phyloP scores from a whole-genome alignment of 768 basidiomycete species.

The Leccinum obscurum region DNA sequence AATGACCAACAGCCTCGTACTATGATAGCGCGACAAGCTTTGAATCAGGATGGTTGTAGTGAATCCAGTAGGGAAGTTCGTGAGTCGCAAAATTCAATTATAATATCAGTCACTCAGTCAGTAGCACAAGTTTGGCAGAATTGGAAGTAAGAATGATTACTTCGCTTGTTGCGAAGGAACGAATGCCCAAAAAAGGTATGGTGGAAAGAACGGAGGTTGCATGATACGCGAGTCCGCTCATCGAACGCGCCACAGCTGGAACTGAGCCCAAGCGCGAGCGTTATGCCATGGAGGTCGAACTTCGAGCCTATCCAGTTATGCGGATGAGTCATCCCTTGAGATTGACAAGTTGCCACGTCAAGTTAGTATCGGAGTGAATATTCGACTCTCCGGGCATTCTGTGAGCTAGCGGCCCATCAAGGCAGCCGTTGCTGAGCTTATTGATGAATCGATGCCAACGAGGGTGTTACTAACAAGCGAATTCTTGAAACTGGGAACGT shows the following conservation, averaged over 20 bases:
- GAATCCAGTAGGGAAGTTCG: background rate
- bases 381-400: background rate
- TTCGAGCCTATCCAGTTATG: background rate
- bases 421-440: background rate
- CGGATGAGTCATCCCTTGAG: background rate
- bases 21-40: background rate
- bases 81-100: background rate
- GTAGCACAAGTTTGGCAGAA: background rate
- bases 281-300: background rate
- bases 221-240: background rate
- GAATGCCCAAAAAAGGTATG: slow-evolving; percentile 5
- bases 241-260: background rate
- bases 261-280: background rate
- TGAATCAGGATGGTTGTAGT: background rate
- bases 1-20: background rate
- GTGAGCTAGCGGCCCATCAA: background rate
- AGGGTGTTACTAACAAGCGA: background rate
- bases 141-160: background rate
- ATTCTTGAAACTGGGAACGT: background rate
- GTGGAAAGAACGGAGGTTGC: background rate
- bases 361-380: background rate
- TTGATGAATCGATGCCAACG: background rate
- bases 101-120: background rate
- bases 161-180: background rate
- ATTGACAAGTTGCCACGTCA: slow-evolving; percentile 8